These are phyloP conservation scores for Aureobasidium zeae DNA, from an alignment of 2,329 filamentous ascomycete genomes.

Conservation along the genomic window DNA sequence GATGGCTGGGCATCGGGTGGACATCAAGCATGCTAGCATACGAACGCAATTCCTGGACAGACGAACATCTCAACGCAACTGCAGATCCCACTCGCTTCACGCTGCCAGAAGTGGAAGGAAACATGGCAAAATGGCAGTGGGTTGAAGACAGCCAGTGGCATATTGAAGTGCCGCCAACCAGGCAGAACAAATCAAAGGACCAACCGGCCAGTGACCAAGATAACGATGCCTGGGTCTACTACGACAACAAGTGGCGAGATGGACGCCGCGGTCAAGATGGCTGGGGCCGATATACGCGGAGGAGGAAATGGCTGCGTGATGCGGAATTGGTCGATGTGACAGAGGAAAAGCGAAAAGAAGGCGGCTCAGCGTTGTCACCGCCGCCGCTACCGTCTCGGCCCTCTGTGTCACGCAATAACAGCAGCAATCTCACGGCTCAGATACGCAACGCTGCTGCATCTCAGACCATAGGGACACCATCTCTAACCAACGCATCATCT, in stretches of 20 bases:
- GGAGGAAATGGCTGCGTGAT: conserved; percentile 92
- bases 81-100: conserved; percentile 65
- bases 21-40: conserved; percentile 85
- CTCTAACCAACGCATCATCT: conserved; percentile 3
- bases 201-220: conserved; percentile 30
- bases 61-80: conserved; percentile 81
- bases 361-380: too few relatives aligned
- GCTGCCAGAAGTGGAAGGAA: conserved; percentile 57
- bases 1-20: conserved; percentile 94
- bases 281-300: conserved; percentile 88
- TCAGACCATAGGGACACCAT: too few relatives aligned
- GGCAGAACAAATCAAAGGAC: conserved; percentile 38
- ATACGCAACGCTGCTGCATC: background rate
- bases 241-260: conserved; percentile 96
- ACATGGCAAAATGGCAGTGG: conserved; percentile 65
- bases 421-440: conserved; percentile 9
- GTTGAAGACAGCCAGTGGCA: conserved; percentile 77
- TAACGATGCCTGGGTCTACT: conserved; percentile 87
- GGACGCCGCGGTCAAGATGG: conserved; percentile 77
- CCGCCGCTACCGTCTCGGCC: background rate
- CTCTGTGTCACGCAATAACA: background rate
- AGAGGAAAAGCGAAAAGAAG: conserved; percentile 19
- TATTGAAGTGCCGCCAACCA: conserved; percentile 50
- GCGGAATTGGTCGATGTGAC: conserved; percentile 80
- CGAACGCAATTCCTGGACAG: conserved; percentile 85